phyloP scores from a whole-genome alignment of 2,329 filamentous ascomycete species.

The Fusarium avenaceum region DNA sequence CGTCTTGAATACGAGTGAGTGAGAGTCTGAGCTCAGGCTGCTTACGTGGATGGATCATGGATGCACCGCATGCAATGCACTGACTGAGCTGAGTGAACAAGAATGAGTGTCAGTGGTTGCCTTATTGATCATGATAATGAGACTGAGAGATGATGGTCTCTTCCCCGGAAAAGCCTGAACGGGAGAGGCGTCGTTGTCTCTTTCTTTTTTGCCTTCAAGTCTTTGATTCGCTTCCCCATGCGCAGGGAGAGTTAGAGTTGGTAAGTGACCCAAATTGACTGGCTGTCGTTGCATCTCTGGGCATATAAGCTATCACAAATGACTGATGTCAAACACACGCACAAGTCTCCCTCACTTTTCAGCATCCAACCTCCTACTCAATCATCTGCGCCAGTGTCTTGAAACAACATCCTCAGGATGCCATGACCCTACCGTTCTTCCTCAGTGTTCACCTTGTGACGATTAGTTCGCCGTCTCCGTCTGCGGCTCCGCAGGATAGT shows the following conservation, averaged over 20 bases:
- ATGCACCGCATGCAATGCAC: background rate
- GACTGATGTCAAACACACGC: conserved; percentile 25
- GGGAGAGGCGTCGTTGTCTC: conserved; percentile 48
- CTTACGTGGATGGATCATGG: background rate
- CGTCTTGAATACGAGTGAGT: background rate
- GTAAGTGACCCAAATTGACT: conserved; percentile 12
- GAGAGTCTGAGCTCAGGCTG: conserved; percentile 28
- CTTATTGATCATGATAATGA: background rate
- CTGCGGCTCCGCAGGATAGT: conserved; percentile 45
- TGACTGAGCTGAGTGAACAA: background rate
- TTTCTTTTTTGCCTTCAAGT: conserved; percentile 17
- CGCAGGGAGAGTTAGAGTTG: conserved; percentile 18
- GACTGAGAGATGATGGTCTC: background rate
- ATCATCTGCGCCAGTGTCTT: conserved; percentile 11
- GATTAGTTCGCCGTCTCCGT: conserved; percentile 17
- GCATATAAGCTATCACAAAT: conserved; percentile 23
- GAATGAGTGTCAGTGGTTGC: background rate
- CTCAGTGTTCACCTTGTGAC: conserved; percentile 7
- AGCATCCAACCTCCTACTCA: conserved; percentile 13
- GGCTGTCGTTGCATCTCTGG: conserved; percentile 5
- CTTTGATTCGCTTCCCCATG: conserved; percentile 15
- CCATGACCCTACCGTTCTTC: background rate
- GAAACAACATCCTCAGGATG: conserved; percentile 8
- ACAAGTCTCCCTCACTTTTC: conserved; percentile 1
- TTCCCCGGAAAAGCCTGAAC: conserved; percentile 45